A percentile compares a stretch with the other conserved stretches of the same genome.
Conservation (phyloP, 2,329 filamentous ascomycete species). For the Aspergillus chevalieri region DNA sequence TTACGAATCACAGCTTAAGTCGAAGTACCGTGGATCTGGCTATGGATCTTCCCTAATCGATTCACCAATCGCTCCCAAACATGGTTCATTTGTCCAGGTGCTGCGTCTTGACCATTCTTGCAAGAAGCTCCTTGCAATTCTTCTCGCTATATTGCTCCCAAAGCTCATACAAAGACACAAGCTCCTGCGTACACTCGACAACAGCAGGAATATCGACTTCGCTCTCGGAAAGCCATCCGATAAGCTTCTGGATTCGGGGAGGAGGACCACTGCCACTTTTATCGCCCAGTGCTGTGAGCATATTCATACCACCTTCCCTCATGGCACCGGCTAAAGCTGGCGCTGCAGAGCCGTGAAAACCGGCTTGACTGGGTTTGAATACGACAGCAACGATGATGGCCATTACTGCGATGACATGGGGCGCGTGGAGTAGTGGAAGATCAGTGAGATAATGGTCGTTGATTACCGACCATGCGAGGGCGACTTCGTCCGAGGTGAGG, state of each 20-base stretch:
- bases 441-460: conserved; percentile 94
- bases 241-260: conserved; percentile 55
- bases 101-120: conserved; percentile 56
- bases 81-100: conserved; percentile 48
- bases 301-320: conserved; percentile 31
- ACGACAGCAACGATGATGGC: conserved; percentile 80
- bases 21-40: not conserved
- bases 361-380: conserved; percentile 58
- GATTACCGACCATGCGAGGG: conserved; percentile 73
- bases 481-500: conserved; percentile 70
- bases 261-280: conserved; percentile 21
- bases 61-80: not conserved
- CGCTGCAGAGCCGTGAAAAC: conserved; percentile 26
- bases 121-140: conserved; percentile 57
- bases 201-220: conserved; percentile 77
- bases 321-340: conserved; percentile 28
- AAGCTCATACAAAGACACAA: conserved; percentile 80
- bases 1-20: too few relatives aligned
- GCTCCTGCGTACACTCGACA: conserved; percentile 84
- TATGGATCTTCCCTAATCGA: not conserved
- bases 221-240: conserved; percentile 79
- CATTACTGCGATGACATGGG: conserved; percentile 83
- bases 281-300: conserved; percentile 29
- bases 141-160: conserved; percentile 64
- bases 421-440: conserved; percentile 74